Evolutionary conservation across 345 rosid species (phyloP), one percentile per base, ranked within the genome.

Genomic region (Barbarea vulgaris): DNA sequence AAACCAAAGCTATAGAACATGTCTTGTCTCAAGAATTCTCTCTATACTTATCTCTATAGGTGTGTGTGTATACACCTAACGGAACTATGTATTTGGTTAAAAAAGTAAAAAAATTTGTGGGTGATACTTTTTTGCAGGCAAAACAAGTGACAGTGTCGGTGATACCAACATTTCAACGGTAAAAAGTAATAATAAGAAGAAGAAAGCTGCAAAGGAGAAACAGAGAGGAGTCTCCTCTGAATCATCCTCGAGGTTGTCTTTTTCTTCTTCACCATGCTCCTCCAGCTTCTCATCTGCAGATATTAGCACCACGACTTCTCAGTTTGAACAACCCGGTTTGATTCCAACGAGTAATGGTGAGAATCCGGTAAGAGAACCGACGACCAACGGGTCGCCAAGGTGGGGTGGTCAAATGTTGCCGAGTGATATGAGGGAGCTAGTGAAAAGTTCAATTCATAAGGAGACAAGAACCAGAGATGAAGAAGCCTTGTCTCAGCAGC

Each of bases 251-350:
- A 80, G 87, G 77, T 76, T 84, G 70, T 87, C 93, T 1, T 81
- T 84, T 75, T 88, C 97, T 27, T 86, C 96, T 70, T 89, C 99
- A 52, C 82, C 91, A 60, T 78, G 91, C 68, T 89, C 98, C 25
- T 90, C 96, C 1, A 88, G 87, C 79, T 80, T 88, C 72, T 86
- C 93, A 44, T 90, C 93, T 51, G 74, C 83, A 7, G 93, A 91
- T 54, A 80, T 82, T 72, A 84, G 78, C 53, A 84, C 76, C 44
- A 84, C 79, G 61, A 65, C 91, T 17, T 77, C 85, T 56, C 91
- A 77, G 75, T 68, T 69, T 25, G 89, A 88, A 54, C 76, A 84
- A 63, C 64, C 83, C 13, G 77, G 81, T 8, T 55, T 65, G 50
- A 75, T 70, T 64, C 87, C 77, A 62, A 64, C 65, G 47, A 68